phyloP scores from a whole-genome alignment of 192 early-diverging fungal genomes.

The Gigaspora rosea region DNA sequence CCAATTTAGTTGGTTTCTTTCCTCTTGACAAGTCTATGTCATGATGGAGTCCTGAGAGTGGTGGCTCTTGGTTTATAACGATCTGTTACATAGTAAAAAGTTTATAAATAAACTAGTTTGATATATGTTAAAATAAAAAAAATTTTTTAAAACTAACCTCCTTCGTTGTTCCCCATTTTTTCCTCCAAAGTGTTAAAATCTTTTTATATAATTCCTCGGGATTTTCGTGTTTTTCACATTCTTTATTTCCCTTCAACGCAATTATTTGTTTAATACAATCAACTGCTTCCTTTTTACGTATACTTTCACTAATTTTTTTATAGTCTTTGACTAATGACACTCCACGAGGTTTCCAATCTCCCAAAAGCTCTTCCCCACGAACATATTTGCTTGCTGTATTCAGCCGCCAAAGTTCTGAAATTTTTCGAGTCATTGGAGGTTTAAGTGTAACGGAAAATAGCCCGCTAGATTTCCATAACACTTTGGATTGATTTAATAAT shows the following conservation, averaged over 20 bases:
- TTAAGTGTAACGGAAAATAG: constrained; percentile 65
- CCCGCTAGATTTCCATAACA: constrained; percentile 48
- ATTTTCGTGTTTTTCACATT: too few relatives aligned
- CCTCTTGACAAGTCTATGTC: constrained; percentile 34
- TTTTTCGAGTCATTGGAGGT: constrained; percentile 53
- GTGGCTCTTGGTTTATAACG: constrained; percentile 50
- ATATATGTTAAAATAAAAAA: constrained; percentile 10
- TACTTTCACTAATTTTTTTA: constrained; percentile 37
- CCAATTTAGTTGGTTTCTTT: constrained; percentile 36
- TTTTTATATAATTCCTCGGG: constrained; percentile 16
- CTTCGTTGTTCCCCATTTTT: constrained; percentile 40
- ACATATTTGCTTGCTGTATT: constrained; percentile 70
- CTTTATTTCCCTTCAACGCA: constrained; percentile 29
- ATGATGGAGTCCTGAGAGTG: constrained; percentile 34
- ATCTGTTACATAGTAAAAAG: constrained; percentile 37
- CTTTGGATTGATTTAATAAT: constrained; percentile 43
- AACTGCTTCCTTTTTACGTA: constrained; percentile 46
- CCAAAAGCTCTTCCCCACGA: constrained; percentile 70
- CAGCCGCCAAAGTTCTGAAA: constrained; percentile 67
- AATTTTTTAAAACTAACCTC: constrained; percentile 34
- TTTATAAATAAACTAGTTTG: not conserved
- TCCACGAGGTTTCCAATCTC: constrained; percentile 68
- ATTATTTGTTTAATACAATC: constrained; percentile 45
- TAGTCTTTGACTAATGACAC: constrained; percentile 64
- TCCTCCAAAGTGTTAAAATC: constrained; percentile 32